A percentile compares a stretch with the other conserved stretches of the same genome.
Evolutionary conservation across 495 filamentous ascomycete species (phyloP).

Genomic region (Neurospora tetrasperma): DNA sequence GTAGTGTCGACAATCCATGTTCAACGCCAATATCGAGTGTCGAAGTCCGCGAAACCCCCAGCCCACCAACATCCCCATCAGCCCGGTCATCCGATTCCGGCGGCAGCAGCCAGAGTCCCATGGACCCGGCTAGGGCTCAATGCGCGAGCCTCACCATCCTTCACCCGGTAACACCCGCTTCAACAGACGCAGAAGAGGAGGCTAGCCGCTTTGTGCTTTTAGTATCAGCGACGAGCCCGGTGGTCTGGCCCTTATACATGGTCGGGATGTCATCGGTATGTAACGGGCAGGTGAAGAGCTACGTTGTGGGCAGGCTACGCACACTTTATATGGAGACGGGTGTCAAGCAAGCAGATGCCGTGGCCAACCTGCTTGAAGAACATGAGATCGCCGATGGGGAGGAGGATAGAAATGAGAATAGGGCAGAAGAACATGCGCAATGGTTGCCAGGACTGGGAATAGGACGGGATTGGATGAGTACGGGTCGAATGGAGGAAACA

Average conservation of each 20-base stretch:
- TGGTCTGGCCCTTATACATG: slow-evolving; percentile 30
- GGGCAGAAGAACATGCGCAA: background rate
- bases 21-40: slow-evolving; percentile 22
- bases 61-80: slow-evolving; percentile 19
- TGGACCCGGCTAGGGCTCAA: background rate
- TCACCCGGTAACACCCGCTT: slow-evolving; percentile 9
- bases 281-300: slow-evolving; percentile 17
- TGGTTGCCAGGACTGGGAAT: background rate
- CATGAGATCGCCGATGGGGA: slow-evolving; percentile 7
- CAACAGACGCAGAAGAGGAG: slow-evolving; percentile 15
- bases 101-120: slow-evolving; percentile 8
- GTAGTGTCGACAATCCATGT: slow-evolving; percentile 11
- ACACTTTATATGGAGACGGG: slow-evolving; percentile 26
- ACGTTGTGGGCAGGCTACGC: slow-evolving; percentile 21
- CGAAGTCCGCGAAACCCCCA: slow-evolving; percentile 21
- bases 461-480: background rate
- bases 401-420: slow-evolving; percentile 3
- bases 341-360: slow-evolving; percentile 23
- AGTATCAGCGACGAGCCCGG: slow-evolving; percentile 25
- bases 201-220: slow-evolving; percentile 26
- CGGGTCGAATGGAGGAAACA: background rate
- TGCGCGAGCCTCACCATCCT: slow-evolving; percentile 22
- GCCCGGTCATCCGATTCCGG: slow-evolving; percentile 14
- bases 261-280: slow-evolving; percentile 29
- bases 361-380: slow-evolving; percentile 23